Evolutionary conservation across 805 yeast genomes (phyloP).

Genomic region (Metschnikowia drakensbergensis): DNA sequence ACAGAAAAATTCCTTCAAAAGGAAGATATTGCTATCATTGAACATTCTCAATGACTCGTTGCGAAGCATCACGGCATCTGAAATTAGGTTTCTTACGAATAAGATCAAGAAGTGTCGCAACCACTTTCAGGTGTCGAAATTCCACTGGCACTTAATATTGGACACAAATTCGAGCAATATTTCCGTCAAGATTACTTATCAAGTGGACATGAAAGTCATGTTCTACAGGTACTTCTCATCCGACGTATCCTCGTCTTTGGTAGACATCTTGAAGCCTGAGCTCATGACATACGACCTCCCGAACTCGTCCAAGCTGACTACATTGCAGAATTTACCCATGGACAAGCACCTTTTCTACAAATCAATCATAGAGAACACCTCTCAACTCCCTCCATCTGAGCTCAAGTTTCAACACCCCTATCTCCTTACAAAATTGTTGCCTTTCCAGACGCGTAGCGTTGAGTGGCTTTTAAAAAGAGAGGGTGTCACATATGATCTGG

Average conservation of each 20-base stretch:
- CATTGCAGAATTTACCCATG: constrained; percentile 16
- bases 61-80: constrained; percentile 8
- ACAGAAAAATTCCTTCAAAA: constrained; percentile 8
- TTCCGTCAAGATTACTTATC: constrained; percentile 5
- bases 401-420: constrained; percentile 36
- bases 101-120: constrained; percentile 13
- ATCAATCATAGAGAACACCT: constrained; percentile 45
- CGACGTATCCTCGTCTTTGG: constrained; percentile 13
- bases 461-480: constrained; percentile 56
- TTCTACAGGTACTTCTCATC: constrained; percentile 18
- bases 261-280: constrained; percentile 1
- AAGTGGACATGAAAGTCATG: constrained; percentile 9
- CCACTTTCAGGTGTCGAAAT: constrained; percentile 10
- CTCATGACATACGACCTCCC: background rate
- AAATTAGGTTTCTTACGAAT: constrained; percentile 13
- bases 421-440: constrained; percentile 40
- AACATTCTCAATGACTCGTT: constrained; percentile 7
- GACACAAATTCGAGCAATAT: constrained; percentile 6
- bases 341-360: constrained; percentile 46
- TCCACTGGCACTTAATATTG: constrained; percentile 7
- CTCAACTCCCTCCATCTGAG: constrained; percentile 17
- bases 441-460: constrained; percentile 53
- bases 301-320: background rate
- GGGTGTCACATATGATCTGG: constrained; percentile 34
- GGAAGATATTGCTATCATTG: constrained; percentile 13